Percentiles rank a stretch among this genome's conserved stretches.
Evolutionary conservation across 108 stramenopile species (phyloP).

Genomic region (Mediolabrus comicus): DNA sequence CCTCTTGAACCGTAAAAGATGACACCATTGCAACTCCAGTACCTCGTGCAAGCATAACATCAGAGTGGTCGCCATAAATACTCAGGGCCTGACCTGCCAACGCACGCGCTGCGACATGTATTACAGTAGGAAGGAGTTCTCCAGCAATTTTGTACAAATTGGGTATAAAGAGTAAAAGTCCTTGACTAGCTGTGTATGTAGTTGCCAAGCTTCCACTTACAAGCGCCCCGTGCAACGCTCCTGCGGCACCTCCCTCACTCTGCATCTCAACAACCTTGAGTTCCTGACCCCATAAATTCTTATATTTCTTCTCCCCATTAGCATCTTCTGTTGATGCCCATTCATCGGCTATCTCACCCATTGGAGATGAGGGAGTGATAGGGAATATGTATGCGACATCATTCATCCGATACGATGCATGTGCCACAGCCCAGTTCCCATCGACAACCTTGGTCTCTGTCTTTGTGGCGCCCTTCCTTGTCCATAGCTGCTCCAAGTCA

Average conservation of each 20-base stretch:
- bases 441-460: neutral
- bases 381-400: slow-evolving; percentile 70
- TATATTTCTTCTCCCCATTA: slow-evolving; percentile 35
- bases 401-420: slow-evolving; percentile 61
- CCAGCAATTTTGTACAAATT: slow-evolving; percentile 72
- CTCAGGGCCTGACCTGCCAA: slow-evolving; percentile 60
- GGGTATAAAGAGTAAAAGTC: slow-evolving; percentile 60
- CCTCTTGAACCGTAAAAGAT: slow-evolving; percentile 64
- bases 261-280: slow-evolving; percentile 66
- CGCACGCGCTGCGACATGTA: slow-evolving; percentile 64
- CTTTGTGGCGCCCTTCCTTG: neutral
- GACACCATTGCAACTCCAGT: slow-evolving; percentile 61
- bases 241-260: slow-evolving; percentile 60
- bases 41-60: slow-evolving; percentile 62
- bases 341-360: slow-evolving; percentile 68
- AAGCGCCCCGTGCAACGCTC: slow-evolving; percentile 61
- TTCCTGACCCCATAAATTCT: slow-evolving; percentile 61
- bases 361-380: slow-evolving; percentile 55
- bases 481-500: neutral
- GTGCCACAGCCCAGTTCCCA: slow-evolving; percentile 50
- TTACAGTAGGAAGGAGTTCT: slow-evolving; percentile 62
- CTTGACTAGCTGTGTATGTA: slow-evolving; percentile 62
- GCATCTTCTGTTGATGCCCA: slow-evolving; percentile 47
- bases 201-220: slow-evolving; percentile 59
- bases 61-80: slow-evolving; percentile 66